Percentiles rank a stretch among this genome's conserved stretches.
phyloP scores from a whole-genome alignment of 768 basidiomycete species.

The Mycena amicta region DNA sequence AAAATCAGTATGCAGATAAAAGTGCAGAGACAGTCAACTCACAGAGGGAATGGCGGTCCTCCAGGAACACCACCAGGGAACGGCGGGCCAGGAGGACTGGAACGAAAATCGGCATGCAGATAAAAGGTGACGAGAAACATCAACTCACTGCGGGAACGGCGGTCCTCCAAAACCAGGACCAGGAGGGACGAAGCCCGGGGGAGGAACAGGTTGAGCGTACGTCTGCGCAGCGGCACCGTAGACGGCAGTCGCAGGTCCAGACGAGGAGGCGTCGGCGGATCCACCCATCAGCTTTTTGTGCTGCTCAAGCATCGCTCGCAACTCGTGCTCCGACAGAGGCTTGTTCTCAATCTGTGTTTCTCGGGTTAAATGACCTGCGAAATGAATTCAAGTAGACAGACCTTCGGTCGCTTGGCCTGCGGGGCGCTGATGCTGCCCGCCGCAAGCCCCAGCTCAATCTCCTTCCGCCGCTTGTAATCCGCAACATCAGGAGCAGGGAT shows the following conservation, averaged over 20 bases:
- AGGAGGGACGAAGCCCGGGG: slow-evolving; percentile 19
- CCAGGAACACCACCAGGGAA: neutral
- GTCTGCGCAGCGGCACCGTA: slow-evolving; percentile 77
- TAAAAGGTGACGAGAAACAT: too few species aligned
- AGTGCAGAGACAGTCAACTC: neutral
- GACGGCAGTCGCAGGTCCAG: slow-evolving; percentile 53
- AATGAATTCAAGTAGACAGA: neutral
- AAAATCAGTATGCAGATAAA: too few species aligned
- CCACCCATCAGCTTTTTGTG: slow-evolving; percentile 92
- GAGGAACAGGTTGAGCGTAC: slow-evolving; percentile 53
- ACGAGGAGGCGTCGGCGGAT: slow-evolving; percentile 39
- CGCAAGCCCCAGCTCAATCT: slow-evolving; percentile 86
- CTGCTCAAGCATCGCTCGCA: slow-evolving; percentile 81
- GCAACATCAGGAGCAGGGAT: slow-evolving; percentile 93
- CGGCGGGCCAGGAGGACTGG: neutral
- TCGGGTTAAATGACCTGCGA: neutral
- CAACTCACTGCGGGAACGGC: slow-evolving; percentile 24
- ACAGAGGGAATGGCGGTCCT: neutral
- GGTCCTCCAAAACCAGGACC: slow-evolving; percentile 28
- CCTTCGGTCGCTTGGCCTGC: slow-evolving; percentile 76
- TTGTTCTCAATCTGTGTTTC: slow-evolving; percentile 58
- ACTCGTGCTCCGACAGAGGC: slow-evolving; percentile 78
- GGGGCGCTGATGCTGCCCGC: slow-evolving; percentile 83
- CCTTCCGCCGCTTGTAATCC: slow-evolving; percentile 94
- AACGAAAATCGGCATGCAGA: too few species aligned